Base-by-base conservation (phyloP, 2,329 filamentous ascomycete species). In the Neurospora sp. region DNA sequence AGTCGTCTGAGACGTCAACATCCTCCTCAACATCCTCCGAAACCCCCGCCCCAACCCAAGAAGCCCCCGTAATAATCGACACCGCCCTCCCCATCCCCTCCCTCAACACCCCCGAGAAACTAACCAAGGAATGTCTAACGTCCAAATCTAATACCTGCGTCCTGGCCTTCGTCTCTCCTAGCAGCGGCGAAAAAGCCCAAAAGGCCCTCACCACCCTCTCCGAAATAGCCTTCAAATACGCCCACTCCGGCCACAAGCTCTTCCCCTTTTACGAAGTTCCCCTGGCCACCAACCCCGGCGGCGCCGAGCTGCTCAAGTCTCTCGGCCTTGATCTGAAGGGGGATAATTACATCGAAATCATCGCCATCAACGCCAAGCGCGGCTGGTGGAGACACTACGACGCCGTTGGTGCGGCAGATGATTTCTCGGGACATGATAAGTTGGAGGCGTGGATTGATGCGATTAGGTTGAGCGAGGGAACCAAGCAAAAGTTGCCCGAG, bases 401-500 rank as follows among this genome's bases (percentile, higher is more conserved):
- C 67, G 28, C 52, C 28, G 52, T 62, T 62, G 15, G 23, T 62
- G 15, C 13, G 10, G 88, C 86, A 7, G 76, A 66, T 2, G 82
- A 86, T 62, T 89, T 89, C 66, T 62, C 52, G 13, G 87, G 86
- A 69, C 77, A 84, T 33, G 83, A 86, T 69, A 86, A 85, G 36
- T 82, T 99, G 38, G 93, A 97, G 81, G 82, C 83, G 72, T 99
- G 95, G 93, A 88, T 99, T 71, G 96, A 99, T 77, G 86, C 88
- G n/a, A 93, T 98, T 72, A 90, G 93, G 43, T 86, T 99, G 84
- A 93, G 94, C 68, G 95, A 98, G 78, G 91, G 93, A 2, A 82
- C 86, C 71, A 97, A 95, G 84, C 85, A 89, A 76, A 92, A 90
- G 81, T 79, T 96, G 58, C 91, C 92, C 0, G 85, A 87, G 71